A percentile compares a stretch with the other conserved stretches of the same genome.
Conservation (phyloP, 441 rosid genomes). For the Bruguiera hainesii region DNA sequence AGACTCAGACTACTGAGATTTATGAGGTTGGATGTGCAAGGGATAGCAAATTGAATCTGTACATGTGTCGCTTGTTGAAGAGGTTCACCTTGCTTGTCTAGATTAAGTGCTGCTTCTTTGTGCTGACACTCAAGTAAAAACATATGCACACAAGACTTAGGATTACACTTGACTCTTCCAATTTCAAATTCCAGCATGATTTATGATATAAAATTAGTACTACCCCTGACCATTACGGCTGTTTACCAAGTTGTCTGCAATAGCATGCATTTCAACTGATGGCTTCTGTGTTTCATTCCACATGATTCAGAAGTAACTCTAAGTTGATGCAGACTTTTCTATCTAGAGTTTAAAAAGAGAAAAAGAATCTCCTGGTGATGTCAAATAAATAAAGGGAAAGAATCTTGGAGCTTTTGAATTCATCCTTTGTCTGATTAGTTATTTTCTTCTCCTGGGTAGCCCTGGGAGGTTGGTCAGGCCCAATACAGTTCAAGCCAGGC, state of each 20-base stretch:
- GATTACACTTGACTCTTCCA: background rate
- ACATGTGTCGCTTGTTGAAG: background rate
- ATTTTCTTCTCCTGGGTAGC: slow-evolving; percentile 38
- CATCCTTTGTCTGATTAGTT: slow-evolving; percentile 7
- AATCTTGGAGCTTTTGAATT: background rate
- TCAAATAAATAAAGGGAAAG: too few species aligned
- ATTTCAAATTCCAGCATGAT: slow-evolving; percentile 6
- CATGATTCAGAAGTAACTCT: slow-evolving; percentile 2
- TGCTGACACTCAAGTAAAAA: background rate
- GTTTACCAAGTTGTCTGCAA: background rate
- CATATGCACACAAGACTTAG: too few species aligned
- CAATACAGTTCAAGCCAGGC: slow-evolving; percentile 42
- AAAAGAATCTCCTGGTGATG: background rate
- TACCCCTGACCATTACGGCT: background rate
- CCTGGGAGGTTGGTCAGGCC: slow-evolving; percentile 64
- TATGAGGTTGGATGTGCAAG: slow-evolving; percentile 9
- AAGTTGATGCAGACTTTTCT: background rate
- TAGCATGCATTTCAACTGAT: background rate
- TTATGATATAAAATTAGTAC: background rate
- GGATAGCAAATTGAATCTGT: slow-evolving; percentile 3
- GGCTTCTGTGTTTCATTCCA: background rate
- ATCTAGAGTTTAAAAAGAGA: background rate
- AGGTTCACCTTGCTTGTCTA: background rate
- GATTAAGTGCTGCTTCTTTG: background rate
- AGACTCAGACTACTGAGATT: background rate